These are phyloP conservation scores for Mycena indigotica DNA, from an alignment of 768 basidiomycete genomes.

Conservation along the genomic window DNA sequence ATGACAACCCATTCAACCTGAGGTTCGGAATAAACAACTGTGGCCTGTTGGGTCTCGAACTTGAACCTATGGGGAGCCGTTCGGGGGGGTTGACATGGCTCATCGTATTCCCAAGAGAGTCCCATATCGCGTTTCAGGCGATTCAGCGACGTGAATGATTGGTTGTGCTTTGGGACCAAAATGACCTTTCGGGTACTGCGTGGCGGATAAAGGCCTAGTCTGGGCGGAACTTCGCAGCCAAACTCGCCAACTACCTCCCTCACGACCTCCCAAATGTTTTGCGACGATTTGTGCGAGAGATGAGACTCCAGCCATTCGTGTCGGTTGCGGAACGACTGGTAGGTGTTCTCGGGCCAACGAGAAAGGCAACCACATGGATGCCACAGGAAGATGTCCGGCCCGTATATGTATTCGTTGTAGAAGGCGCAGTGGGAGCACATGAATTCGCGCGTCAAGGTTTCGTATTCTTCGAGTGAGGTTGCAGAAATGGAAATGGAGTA, in stretches of 20 bases:
- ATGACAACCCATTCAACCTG: conserved; percentile 1
- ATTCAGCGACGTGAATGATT: conserved; percentile 22
- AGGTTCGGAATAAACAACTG: no score
- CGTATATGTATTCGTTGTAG: conserved; percentile 40
- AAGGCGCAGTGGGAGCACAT: conserved; percentile 40
- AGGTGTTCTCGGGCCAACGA: conserved; percentile 31
- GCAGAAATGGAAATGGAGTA: conserved; percentile 46
- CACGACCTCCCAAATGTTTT: conserved; percentile 48
- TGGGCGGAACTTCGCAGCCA: conserved; percentile 39
- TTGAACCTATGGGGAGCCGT: background rate
- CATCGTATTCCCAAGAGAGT: conserved; percentile 31
- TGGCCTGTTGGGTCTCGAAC: no score
- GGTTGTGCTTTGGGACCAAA: conserved; percentile 22
- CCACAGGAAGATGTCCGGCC: conserved; percentile 40
- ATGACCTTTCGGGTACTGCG: conserved; percentile 11
- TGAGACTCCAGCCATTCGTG: conserved; percentile 50
- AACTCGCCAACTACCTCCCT: conserved; percentile 43
- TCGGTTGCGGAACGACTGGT: conserved; percentile 40
- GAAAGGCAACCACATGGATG: conserved; percentile 39
- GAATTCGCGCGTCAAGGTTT: conserved; percentile 39
- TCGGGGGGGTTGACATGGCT: conserved; percentile 24
- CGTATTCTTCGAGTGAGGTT: conserved; percentile 44
- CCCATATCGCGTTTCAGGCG: conserved; percentile 37
- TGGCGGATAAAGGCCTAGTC: conserved; percentile 1
- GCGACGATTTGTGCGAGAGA: conserved; percentile 41